Conservation (phyloP, 139 green algal genomes). For the Diplosphaera chodatii region DNA sequence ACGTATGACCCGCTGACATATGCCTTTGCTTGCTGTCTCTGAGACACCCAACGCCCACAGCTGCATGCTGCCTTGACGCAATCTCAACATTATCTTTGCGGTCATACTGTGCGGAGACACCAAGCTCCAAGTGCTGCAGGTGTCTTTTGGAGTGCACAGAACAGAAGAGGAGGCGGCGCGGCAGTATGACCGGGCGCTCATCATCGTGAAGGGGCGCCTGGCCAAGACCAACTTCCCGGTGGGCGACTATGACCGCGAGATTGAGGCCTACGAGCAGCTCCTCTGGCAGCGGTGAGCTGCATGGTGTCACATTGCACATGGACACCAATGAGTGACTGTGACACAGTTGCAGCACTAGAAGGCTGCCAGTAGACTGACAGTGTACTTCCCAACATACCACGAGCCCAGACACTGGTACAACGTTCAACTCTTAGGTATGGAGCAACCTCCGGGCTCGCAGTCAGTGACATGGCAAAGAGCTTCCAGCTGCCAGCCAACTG, state of each 20-base stretch:
- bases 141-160: slow-evolving; percentile 61
- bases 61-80: too few relatives aligned
- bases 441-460: background rate
- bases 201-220: slow-evolving; percentile 51
- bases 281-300: slow-evolving; percentile 3
- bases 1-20: too few relatives aligned
- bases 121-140: slow-evolving; percentile 15
- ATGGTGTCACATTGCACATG: too few relatives aligned
- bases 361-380: too few relatives aligned
- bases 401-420: too few relatives aligned
- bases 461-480: background rate
- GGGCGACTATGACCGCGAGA: slow-evolving; percentile 49
- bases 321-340: too few relatives aligned
- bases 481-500: background rate
- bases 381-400: too few relatives aligned
- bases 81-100: background rate
- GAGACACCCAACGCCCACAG: too few relatives aligned
- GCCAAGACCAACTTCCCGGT: slow-evolving; percentile 72
- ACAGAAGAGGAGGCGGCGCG: slow-evolving; percentile 53
- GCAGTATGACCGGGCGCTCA: slow-evolving; percentile 63
- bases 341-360: too few relatives aligned
- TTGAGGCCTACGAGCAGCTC: slow-evolving; percentile 17
- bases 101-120: background rate
- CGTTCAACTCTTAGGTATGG: too few relatives aligned
- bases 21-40: too few relatives aligned